Conservation (phyloP, 495 filamentous ascomycete species). For the Neurospora cerealis region DNA sequence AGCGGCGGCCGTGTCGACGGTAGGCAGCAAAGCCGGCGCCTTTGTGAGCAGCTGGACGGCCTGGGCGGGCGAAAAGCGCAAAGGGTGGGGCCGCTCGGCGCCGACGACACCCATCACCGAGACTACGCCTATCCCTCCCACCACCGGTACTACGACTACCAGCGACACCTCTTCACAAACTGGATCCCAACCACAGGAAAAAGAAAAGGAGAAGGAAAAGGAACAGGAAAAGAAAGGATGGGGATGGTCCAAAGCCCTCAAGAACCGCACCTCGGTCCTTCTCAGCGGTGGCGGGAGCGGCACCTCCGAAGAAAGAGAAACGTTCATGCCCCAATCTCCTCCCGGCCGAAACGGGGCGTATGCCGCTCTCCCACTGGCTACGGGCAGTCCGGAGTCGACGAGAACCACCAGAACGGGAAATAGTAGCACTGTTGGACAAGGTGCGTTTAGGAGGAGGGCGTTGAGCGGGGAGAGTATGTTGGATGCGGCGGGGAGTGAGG, state of each 20-base stretch:
- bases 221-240: background rate
- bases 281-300: background rate
- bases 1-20: constrained; percentile 54
- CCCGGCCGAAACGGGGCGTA: background rate
- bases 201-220: background rate
- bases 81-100: constrained; percentile 43
- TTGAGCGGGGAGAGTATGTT: background rate
- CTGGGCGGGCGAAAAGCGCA: constrained; percentile 87
- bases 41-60: constrained; percentile 92
- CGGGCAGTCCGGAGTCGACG: background rate
- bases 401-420: background rate
- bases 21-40: constrained; percentile 65
- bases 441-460: background rate
- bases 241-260: background rate
- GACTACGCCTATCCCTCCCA: background rate
- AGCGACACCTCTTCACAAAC: background rate
- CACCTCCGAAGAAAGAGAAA: background rate
- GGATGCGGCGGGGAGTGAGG: background rate
- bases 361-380: background rate
- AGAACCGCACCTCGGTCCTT: background rate
- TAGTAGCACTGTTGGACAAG: background rate
- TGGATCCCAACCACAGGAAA: background rate
- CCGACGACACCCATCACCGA: background rate
- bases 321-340: background rate
- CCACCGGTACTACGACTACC: background rate